Conservation (phyloP, 768 basidiomycete species). For the Suillus occidentalis region DNA sequence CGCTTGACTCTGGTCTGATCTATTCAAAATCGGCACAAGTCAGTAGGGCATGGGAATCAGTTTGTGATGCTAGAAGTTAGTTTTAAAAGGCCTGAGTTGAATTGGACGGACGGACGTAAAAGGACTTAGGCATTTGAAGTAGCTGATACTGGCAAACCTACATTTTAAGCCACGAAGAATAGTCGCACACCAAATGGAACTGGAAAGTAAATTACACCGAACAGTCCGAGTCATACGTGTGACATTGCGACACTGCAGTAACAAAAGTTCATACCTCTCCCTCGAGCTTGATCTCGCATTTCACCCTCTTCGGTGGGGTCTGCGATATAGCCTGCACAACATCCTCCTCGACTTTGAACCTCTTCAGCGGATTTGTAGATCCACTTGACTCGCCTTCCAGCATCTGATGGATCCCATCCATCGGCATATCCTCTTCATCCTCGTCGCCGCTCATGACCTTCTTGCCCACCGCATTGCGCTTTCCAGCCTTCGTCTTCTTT, state of each 20-base stretch:
- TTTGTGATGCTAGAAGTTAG: too few species aligned
- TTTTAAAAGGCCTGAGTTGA: too few species aligned
- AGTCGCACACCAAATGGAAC: background rate
- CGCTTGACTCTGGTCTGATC: too few species aligned
- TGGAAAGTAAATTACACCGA: background rate
- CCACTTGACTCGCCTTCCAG: slow-evolving; percentile 3
- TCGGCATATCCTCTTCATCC: slow-evolving; percentile 1
- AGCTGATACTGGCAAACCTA: background rate
- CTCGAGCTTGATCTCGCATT: slow-evolving; percentile 19
- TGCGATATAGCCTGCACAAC: slow-evolving; percentile 21
- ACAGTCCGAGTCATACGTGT: background rate
- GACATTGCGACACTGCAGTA: background rate
- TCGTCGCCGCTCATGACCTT: slow-evolving; percentile 13
- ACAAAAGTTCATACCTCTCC: background rate
- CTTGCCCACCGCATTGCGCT: slow-evolving; percentile 13
- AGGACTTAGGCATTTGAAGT: background rate
- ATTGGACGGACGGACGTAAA: background rate
- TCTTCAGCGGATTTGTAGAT: slow-evolving; percentile 8
- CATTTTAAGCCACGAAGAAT: background rate
- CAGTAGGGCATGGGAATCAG: too few species aligned
- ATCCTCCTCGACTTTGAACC: slow-evolving; percentile 28
- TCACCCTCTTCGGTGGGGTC: slow-evolving; percentile 29
- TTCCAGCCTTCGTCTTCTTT: slow-evolving; percentile 33
- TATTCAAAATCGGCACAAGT: too few species aligned
- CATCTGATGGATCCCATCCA: slow-evolving; percentile 9